Evolutionary conservation across 345 rosid genomes (phyloP), one percentile per base, ranked within the genome.

Genomic region (Euclidium syriacum): DNA sequence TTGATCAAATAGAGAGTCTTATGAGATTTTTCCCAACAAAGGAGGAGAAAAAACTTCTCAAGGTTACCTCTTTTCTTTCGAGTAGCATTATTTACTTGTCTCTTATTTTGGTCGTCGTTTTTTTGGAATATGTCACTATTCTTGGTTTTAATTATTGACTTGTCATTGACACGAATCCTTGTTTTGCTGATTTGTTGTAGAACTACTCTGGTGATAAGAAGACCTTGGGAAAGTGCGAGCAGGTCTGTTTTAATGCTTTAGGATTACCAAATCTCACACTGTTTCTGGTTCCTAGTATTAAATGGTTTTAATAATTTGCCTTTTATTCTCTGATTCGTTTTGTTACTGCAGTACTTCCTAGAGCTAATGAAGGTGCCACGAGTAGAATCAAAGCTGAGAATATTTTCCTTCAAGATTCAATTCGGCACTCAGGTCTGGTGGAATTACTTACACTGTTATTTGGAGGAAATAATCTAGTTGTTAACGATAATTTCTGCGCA

Each of bases 361-460:
- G 97, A 90, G 87, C 85, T 70, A 60, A 94, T 94, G 97, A 94
- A 90, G 81, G 97, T 94, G 80, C 97, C 99, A 42, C 86, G 99
- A 33, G 99, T 90, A 19, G 99, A 90, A 80, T 91, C 96, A 22
- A 94, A 94, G 72, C 75, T 94, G 40, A 80, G 96, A 81, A 96
- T 94, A 38, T 90, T 94, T 80, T 82, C 95, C 71, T 94, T 94
- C 86, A 94, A 94, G 79, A 87, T 94, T 75, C 97, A 90, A 70
- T 90, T 90, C 40, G 57, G 83, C 70, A 72, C 87, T 79, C 97
- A 90, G 99, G 99, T 94, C 81, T 70, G 92, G 80, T 38, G 73
- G 79, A 75, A 35, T 48, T 56, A 52, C 73, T 62, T 64, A 18
- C 35, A 27, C 35, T 52, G 58, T 47, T 50, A 38, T 63, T 39